These are phyloP conservation scores for Raphanus hybrid DNA, from an alignment of 441 rosid species.

Conservation along the genomic window DNA sequence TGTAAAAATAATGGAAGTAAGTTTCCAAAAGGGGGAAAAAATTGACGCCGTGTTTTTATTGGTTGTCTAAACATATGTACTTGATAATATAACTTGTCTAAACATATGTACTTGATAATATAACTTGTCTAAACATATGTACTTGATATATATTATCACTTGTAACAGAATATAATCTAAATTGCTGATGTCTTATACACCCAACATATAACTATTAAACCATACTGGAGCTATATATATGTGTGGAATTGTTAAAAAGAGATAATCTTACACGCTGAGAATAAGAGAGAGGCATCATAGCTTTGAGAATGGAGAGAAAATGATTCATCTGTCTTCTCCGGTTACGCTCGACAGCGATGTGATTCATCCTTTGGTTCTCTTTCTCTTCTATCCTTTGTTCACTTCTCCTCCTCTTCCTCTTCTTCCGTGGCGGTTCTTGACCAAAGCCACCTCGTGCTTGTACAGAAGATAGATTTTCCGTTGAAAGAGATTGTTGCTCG, in stretches of 20 bases:
- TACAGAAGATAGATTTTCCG: background rate
- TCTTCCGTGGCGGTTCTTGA: conserved; percentile 21
- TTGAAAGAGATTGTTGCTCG: conserved; percentile 13
- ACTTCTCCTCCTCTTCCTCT: conserved; percentile 49
- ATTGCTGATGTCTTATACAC: background rate
- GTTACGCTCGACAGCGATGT: conserved; percentile 68
- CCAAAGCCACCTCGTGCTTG: conserved; percentile 20
- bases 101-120: background rate
- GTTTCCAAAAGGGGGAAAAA: background rate
- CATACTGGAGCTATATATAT: background rate
- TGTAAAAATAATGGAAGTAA: background rate
- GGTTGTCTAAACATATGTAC: background rate
- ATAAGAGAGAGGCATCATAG: conserved; percentile 60
- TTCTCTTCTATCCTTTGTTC: conserved; percentile 51
- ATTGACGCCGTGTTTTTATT: background rate
- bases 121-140: background rate
- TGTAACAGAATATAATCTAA: background rate
- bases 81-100: background rate
- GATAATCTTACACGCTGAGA: conserved; percentile 53
- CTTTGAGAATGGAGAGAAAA: conserved; percentile 54
- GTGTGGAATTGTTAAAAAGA: background rate
- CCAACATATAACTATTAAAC: background rate
- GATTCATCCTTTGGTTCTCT: conserved; percentile 64
- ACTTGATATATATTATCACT: background rate
- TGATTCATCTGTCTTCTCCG: conserved; percentile 73